Evolutionary conservation across 2,329 filamentous ascomycete species (phyloP), one percentile per base, ranked within the genome.

Genomic region (Exophiala dermatitidis): DNA sequence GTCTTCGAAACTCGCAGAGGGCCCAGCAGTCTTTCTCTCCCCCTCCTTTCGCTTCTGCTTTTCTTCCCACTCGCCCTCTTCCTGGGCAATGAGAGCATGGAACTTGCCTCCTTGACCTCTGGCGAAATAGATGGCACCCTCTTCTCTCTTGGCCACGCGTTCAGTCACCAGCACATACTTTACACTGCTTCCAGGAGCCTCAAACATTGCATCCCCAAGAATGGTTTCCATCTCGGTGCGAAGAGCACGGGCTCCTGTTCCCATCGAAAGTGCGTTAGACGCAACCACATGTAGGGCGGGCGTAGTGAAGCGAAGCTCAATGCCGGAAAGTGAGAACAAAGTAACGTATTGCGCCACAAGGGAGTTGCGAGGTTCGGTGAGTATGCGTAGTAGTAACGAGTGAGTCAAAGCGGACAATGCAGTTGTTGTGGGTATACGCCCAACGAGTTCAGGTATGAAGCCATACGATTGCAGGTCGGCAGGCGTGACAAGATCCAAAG

Each of bases 401-500:
- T 82, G 76, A 50, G 80, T 78, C 0, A 98, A 77, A 0, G 89
- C 84, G 9, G 88, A 85, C 0, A 98, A 79, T 0, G 93, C 88
- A 56, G 89, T 90, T 46, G 90, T 86, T 54, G 95, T 88, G 48
- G 95, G 91, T 45, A 98, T 83, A 12, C 93, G 86, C n/a, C 93
- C 93, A 49, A 97, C 86, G n/a, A 96, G 77, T 71, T 96, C 90
- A 0, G 90, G 90, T 50, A 96, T 96, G 66, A 96, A 88, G 9
- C 90, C 91, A 65, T 90, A 96, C 41, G 78, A 80, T 69, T 94
- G 88, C 1, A 95, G 74, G 63, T 95, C 86, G 7, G 80, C 75
- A 1, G 88, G 86, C 3, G 82, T 86, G 29, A 86, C 79, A 26
- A 93, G 78, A 60, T 91, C 86, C 1, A 93, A 74, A 8, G 77